Evolutionary conservation across 169 alveolate species (phyloP).

Genomic region (Theileria orientalis): DNA sequence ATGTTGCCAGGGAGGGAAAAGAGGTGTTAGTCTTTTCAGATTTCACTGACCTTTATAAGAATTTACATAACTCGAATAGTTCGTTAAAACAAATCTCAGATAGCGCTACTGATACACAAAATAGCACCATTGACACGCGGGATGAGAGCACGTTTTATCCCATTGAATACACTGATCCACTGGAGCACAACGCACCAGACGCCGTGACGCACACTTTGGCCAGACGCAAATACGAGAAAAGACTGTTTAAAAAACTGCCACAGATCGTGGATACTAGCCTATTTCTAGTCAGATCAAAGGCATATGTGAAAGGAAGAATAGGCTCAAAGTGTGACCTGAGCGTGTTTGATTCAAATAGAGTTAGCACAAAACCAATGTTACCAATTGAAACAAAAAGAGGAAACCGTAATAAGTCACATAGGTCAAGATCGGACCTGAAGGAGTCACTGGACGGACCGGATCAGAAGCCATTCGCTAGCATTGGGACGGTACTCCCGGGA

Average conservation of each 20-base stretch:
- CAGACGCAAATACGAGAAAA: slow-evolving; percentile 29
- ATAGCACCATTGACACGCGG: too few relatives aligned
- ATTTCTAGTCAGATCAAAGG: slow-evolving; percentile 55
- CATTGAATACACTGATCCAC: too few relatives aligned
- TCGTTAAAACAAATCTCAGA: too few relatives aligned
- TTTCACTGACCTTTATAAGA: slow-evolving; percentile 32
- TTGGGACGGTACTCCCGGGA: slow-evolving; percentile 50
- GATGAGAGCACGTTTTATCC: too few relatives aligned
- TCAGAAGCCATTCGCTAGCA: not conserved
- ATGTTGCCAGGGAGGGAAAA: not conserved
- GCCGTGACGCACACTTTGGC: slow-evolving; percentile 17
- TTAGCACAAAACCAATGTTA: slow-evolving; percentile 34
- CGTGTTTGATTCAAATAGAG: slow-evolving; percentile 48
- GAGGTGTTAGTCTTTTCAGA: slow-evolving; percentile 25
- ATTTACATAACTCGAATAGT: slow-evolving; percentile 1
- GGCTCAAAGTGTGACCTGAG: slow-evolving; percentile 51
- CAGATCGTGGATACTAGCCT: slow-evolving; percentile 43
- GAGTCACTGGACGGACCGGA: not conserved
- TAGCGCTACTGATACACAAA: too few relatives aligned
- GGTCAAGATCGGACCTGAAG: not conserved
- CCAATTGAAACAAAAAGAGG: slow-evolving; percentile 12
- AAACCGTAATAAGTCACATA: slow-evolving; percentile 16
- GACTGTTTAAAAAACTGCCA: slow-evolving; percentile 58
- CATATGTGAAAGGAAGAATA: slow-evolving; percentile 63
- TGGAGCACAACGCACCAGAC: too few relatives aligned